These are phyloP conservation scores for Fraxinus greggii DNA, from an alignment of 305 asterid species.

Conservation along the genomic window DNA sequence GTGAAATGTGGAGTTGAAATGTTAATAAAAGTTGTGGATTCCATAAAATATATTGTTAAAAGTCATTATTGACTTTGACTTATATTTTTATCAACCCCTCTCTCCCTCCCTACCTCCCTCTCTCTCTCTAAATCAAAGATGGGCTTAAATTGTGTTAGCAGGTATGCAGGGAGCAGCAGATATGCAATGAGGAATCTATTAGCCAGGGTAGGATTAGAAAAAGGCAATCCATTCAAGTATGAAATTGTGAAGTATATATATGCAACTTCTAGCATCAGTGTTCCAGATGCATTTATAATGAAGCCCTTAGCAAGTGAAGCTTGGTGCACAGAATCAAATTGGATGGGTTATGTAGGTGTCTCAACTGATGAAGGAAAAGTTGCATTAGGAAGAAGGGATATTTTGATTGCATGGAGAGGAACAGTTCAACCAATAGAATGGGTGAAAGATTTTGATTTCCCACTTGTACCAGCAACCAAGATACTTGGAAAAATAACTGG, in stretches of 20 bases:
- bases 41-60: too few relatives aligned
- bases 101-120: too few relatives aligned
- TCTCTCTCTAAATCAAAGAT: too few relatives aligned
- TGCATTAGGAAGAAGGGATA: conserved; percentile 59
- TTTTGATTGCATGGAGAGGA: conserved; percentile 68
- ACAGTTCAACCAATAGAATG: conserved; percentile 46
- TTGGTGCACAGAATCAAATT: conserved; percentile 43
- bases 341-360: conserved; percentile 61
- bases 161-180: conserved; percentile 31
- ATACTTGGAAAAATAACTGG: conserved; percentile 23
- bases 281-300: conserved; percentile 39
- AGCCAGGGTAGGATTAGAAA: conserved; percentile 31
- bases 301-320: conserved; percentile 33
- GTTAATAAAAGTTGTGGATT: too few relatives aligned
- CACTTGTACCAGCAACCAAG: conserved; percentile 27
- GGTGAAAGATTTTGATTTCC: conserved; percentile 46
- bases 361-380: conserved; percentile 58
- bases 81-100: too few relatives aligned
- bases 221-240: conserved; percentile 35
- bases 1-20: background rate
- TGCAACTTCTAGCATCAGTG: conserved; percentile 32
- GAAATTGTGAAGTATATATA: conserved; percentile 32
- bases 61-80: background rate
- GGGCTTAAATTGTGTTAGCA: background rate
- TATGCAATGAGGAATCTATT: conserved; percentile 35